These are phyloP conservation scores for Malassezia sp. DNA, from an alignment of 1,284 basidiomycete species.

Conservation along the genomic window DNA sequence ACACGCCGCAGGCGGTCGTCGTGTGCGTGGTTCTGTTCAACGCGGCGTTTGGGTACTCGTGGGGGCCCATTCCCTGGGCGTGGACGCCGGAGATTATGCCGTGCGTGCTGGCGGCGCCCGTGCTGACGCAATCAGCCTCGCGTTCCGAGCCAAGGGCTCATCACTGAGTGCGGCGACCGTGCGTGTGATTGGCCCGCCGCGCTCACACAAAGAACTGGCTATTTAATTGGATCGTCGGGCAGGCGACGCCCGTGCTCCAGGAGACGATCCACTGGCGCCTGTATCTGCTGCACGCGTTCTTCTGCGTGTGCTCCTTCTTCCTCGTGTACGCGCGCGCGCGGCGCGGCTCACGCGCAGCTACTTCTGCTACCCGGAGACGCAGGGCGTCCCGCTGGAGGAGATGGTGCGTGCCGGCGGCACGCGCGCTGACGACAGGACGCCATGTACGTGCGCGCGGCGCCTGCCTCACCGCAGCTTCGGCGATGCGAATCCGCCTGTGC, in stretches of 20 bases:
- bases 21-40: conserved; percentile 81
- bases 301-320: conserved; percentile 76
- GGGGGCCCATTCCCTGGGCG: conserved; percentile 71
- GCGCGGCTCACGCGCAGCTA: too few species aligned
- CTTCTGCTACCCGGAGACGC: conserved; percentile 57
- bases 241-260: conserved; percentile 76
- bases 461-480: conserved; percentile 47
- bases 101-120: conserved; percentile 54
- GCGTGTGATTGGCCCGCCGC: too few species aligned
- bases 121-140: conserved; percentile 55
- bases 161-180: conserved; percentile 63
- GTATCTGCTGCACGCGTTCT: conserved; percentile 92
- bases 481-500: conserved; percentile 36
- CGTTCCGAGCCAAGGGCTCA: conserved; percentile 18
- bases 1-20: conserved; percentile 71
- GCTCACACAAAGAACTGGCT: too few species aligned
- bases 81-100: conserved; percentile 62
- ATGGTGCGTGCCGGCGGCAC: too few species aligned
- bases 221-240: conserved; percentile 71
- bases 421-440: too few species aligned
- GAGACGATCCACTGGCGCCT: conserved; percentile 81
- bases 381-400: conserved; percentile 52
- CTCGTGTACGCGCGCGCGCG: too few species aligned
- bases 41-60: conserved; percentile 65
- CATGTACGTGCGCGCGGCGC: too few species aligned